Base-by-base conservation (phyloP, 352 stramenopile genomes). In the Globisporangium heterothallicum region DNA sequence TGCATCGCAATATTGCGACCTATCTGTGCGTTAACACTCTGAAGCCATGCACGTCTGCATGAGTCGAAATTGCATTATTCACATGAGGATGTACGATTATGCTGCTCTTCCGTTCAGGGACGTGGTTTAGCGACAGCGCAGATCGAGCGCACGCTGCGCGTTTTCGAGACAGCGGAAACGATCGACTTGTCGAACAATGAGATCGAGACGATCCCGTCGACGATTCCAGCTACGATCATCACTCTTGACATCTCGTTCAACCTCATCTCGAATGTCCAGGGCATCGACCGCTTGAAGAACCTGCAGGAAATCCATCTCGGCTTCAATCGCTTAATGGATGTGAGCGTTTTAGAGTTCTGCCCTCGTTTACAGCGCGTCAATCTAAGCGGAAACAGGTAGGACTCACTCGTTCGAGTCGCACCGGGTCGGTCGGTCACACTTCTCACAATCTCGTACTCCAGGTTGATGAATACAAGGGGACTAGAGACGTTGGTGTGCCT, bases 171-270 rank as follows among this genome's bases (percentile, higher is more conserved):
- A 2, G 78, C 76, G 1, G 58, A 74, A 35, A 74, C 70, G 0
- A 78, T 88, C 40, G 72, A 89, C 47, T 64, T 92, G 50, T 87
- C 78, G 21, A 88, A 86, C 57, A 89, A 89, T 25, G 76, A 88
- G 45, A 75, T 89, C 18, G 75, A 87, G 46, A 67, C 66, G 29
- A 59, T 91, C 18, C 77, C 79, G 1, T 19, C 53, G 16, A 75
- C 75, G 14, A 73, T 88, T 18, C 67, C 79, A 0, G 40, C 42
- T 7, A 48, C 64, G 29, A 53, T 88, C 24, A 18, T 85, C 32
- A 75, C 64, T 21, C 59, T 91, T 3, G 77, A 91, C 43, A 50
- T 88, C 12, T 88, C 80, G 25, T 89, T 91, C 59, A 89, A 91
- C 44, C 43, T 75, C 26, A 68, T 88, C 35, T 40, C 62, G 4